Evolutionary conservation across 371 early-diverging fungal genomes (phyloP).

Genomic region (Mortierella sp.): DNA sequence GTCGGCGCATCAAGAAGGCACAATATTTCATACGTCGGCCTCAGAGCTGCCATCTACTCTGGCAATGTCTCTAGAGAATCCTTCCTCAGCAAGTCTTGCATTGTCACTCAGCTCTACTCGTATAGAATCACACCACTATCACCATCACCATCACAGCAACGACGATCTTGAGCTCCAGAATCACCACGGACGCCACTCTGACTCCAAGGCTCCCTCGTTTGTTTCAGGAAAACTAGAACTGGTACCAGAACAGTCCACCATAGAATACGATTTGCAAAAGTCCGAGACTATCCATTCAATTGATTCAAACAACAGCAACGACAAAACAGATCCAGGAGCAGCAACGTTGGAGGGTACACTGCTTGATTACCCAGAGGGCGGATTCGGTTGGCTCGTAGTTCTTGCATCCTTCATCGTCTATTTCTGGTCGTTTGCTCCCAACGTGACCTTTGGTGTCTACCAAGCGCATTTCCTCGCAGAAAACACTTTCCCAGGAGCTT

Average conservation of each 20-base stretch:
- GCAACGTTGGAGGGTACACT: constrained; percentile 30
- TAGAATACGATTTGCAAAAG: constrained; percentile 9
- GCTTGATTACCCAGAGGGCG: constrained; percentile 59
- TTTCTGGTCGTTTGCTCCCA: constrained; percentile 64
- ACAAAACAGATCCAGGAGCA: background rate
- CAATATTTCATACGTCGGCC: background rate
- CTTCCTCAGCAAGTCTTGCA: constrained; percentile 38
- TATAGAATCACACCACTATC: constrained; percentile 3
- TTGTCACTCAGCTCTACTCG: constrained; percentile 15
- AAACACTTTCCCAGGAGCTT: constrained; percentile 57
- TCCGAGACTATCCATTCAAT: background rate
- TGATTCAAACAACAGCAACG: background rate
- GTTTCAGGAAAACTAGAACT: too few species aligned
- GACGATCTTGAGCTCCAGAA: background rate
- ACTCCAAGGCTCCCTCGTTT: background rate
- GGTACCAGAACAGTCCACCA: background rate
- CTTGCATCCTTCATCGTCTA: constrained; percentile 61
- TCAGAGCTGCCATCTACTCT: constrained; percentile 26
- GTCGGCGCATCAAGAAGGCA: background rate
- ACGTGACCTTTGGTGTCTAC: constrained; percentile 65
- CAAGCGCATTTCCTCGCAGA: constrained; percentile 49
- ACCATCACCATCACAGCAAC: background rate
- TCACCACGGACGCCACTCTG: background rate
- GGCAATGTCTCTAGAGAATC: constrained; percentile 40
- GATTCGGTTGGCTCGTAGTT: constrained; percentile 63